Base-by-base conservation (phyloP, 129 eudicot genomes). In the Deinandra increscens region DNA sequence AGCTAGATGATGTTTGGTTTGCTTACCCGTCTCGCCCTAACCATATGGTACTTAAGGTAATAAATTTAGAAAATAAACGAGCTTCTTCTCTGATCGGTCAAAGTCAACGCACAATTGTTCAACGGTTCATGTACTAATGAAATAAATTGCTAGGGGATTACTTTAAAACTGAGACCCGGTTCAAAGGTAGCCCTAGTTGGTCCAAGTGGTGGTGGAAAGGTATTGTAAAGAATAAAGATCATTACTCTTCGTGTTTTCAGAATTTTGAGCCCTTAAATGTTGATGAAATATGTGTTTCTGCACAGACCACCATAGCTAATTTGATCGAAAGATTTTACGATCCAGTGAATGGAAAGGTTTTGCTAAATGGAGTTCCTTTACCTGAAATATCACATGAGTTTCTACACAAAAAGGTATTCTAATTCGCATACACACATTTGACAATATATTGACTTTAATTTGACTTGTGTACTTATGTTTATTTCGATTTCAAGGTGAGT, bases 181-280 rank as follows among this genome's bases (percentile, higher is more conserved):
- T 81, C 85, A 13, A 81, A 81, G 65, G 79, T 81, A 49, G 85
- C 85, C 42, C 73, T 81, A 8, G 85, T 81, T 46, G 85, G 85
- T 23, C 85, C 85, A 48, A 81, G 85, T 77, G 85, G 85, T 38
- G 85, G 85, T 14, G 85, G 85, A 72, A 81, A 81, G 79, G 85
- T 81, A 77, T 36, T 33, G 34, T 23, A 64, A 15, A 5, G 53
- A 48, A 6, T 48, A 48, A 64, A 55, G n/a, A 55, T 78, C 36
- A 33, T 43, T 31, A 39, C 29, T 23, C 13, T 31, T 17, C 17
- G 9, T 31, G n/a, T 5, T 58, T 0, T 3, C 8, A 69, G 23
- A 14, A 63, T 4, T 20, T 11, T 13, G 22, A 38, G 39, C 5
- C 63, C 22, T 34, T 18, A 60, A 50, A 42, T 29, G 10, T 36